Evolutionary conservation across 2,329 filamentous ascomycete genomes (phyloP), one percentile per base, ranked within the genome.

Genomic region (Ceratocystis huliohia): DNA sequence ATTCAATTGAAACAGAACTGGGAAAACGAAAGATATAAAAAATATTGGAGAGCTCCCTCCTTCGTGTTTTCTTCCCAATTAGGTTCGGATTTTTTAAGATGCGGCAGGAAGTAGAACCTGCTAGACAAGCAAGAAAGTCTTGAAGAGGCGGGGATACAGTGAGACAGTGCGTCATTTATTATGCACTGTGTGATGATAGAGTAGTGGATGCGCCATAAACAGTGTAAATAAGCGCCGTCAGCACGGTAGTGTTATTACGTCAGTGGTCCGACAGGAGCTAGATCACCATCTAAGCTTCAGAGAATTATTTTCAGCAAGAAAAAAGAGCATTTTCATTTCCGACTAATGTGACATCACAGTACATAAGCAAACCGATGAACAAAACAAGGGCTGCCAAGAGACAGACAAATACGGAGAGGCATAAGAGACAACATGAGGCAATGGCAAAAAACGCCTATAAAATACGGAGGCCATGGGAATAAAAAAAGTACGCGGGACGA

Each of bases 401-500:
- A 20, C 17, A 59, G 48, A n/a, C 48, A 53, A 8, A 37, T 6
- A 25, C 20, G 30, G 22, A 59, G 33, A 30, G 13, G 22, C 10
- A 30, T 10, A n/a, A 59, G 22, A 57, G 8, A 28, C 56, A 33
- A 4, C 6, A 7, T n/a, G 30, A 59, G 30, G 33, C 56, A 37
- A n/a, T 3, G 10, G 30, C 53, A 28, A 30, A 30, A 17, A 28
- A 13, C 5, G 6, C 15, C 15, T 25, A 30, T 30, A 28, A 57
- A 30, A 57, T 33, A 33, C 53, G 30, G 7, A 33, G 53, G 33
- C 56, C 56, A 59, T 59, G 56, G 56, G 56, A 59, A 59, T 59
- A 25, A 59, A 33, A 25, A 17, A 22, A 30, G 2, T n/a, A 37
- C 48, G 15, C 3, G 8, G 28, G 48, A 53, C 20, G 13, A 25